A percentile compares a stretch with the other conserved stretches of the same genome.
Conservation (phyloP, 2,329 filamentous ascomycete genomes). For the Acephala macrosclerotiorum region DNA sequence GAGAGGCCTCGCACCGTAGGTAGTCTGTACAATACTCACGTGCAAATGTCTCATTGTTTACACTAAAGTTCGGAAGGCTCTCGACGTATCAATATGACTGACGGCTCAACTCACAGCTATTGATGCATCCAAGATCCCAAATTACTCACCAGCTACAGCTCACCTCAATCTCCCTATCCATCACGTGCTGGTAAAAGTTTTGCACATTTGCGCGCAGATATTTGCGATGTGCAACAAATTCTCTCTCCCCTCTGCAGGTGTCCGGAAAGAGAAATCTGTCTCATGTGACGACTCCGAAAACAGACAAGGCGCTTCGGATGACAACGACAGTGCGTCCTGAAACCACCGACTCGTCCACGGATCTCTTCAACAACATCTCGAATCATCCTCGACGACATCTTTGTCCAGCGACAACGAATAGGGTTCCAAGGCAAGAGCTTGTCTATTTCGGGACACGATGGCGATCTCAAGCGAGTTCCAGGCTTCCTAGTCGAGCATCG, state of each 20-base stretch:
- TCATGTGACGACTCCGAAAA: not conserved
- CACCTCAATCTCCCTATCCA: too few species aligned
- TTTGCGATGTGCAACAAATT: constrained; percentile 5
- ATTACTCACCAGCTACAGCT: too few species aligned
- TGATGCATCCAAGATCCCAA: too few species aligned
- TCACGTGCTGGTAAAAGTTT: not conserved
- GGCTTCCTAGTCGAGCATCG: not conserved
- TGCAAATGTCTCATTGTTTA: too few species aligned
- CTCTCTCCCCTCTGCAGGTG: not conserved
- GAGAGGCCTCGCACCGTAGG: too few species aligned
- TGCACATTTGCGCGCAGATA: not conserved
- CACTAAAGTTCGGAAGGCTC: too few species aligned
- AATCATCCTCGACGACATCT: not conserved
- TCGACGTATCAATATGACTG: too few species aligned
- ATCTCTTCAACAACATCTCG: constrained; percentile 7
- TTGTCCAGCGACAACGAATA: not conserved
- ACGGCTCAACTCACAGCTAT: too few species aligned
- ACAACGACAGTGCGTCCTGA: constrained; percentile 1
- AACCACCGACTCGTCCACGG: not conserved
- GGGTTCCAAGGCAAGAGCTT: not conserved
- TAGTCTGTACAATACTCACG: too few species aligned
- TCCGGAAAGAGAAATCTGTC: not conserved
- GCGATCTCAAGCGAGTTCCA: constrained; percentile 2
- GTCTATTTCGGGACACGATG: not conserved
- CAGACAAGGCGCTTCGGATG: not conserved